Conservation (phyloP, 2,329 filamentous ascomycete species). For the Alternaria conjuncta region DNA sequence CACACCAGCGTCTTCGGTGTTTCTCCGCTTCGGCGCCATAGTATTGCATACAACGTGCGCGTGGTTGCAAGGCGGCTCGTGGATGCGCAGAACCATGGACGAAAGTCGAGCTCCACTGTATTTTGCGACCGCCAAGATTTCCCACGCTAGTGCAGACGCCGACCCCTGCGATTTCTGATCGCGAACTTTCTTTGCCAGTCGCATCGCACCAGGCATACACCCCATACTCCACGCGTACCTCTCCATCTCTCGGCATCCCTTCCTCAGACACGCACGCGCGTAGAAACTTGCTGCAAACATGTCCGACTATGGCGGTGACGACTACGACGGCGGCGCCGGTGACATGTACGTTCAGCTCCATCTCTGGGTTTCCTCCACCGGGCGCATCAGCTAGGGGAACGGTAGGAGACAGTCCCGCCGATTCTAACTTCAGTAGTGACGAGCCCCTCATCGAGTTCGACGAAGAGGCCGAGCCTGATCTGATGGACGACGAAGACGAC, state of each 20-base stretch:
- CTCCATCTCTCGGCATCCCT: background rate
- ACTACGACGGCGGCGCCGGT: slow-evolving; percentile 41
- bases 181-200: slow-evolving; percentile 22
- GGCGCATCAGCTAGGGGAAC: slow-evolving; percentile 10
- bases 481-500: slow-evolving; percentile 70
- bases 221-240: slow-evolving; percentile 2
- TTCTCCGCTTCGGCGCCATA: slow-evolving; percentile 42
- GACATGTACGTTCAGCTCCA: slow-evolving; percentile 34
- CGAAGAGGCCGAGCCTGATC: slow-evolving; percentile 65
- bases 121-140: slow-evolving; percentile 30
- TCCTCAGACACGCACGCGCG: background rate
- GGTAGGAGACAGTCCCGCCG: background rate
- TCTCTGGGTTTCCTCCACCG: background rate
- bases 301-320: slow-evolving; percentile 56
- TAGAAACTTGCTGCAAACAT: slow-evolving; percentile 35
- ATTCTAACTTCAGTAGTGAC: slow-evolving; percentile 38
- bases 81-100: slow-evolving; percentile 5
- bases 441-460: slow-evolving; percentile 59
- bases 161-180: slow-evolving; percentile 24
- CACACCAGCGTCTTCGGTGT: slow-evolving; percentile 3
- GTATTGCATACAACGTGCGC: background rate
- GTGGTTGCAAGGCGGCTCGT: slow-evolving; percentile 13
- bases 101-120: slow-evolving; percentile 20
- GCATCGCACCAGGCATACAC: slow-evolving; percentile 12
- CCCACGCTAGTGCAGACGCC: slow-evolving; percentile 21